Percentiles rank a stretch among this genome's conserved stretches.
These are phyloP conservation scores for Quercus gilva DNA, from an alignment of 306 rosid species.

Conservation along the genomic window DNA sequence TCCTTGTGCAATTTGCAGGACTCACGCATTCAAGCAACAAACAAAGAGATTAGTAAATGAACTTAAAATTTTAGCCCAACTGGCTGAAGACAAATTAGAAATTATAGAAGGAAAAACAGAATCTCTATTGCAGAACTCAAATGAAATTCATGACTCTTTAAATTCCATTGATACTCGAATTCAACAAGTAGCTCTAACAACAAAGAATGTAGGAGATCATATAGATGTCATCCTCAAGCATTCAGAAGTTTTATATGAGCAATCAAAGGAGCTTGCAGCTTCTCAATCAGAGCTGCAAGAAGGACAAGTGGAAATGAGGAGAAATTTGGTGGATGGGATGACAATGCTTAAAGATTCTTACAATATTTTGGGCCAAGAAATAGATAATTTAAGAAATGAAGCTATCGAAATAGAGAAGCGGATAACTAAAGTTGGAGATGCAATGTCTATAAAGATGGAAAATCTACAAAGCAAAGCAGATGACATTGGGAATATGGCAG, in stretches of 20 bases:
- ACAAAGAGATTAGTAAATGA: slow-evolving; percentile 83
- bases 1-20: slow-evolving; percentile 29
- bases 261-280: slow-evolving; percentile 48
- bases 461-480: slow-evolving; percentile 63
- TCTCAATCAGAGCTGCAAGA: slow-evolving; percentile 57
- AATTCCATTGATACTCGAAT: slow-evolving; percentile 40
- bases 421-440: slow-evolving; percentile 60
- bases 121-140: slow-evolving; percentile 43
- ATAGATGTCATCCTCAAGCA: slow-evolving; percentile 45
- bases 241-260: slow-evolving; percentile 60
- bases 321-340: slow-evolving; percentile 54
- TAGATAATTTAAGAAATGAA: slow-evolving; percentile 53
- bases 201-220: slow-evolving; percentile 50
- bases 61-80: slow-evolving; percentile 55
- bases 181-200: slow-evolving; percentile 45
- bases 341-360: slow-evolving; percentile 56
- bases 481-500: slow-evolving; percentile 68
- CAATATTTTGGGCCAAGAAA: slow-evolving; percentile 51
- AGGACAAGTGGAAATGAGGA: slow-evolving; percentile 64
- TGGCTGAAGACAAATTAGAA: slow-evolving; percentile 67
- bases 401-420: slow-evolving; percentile 55
- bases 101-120: slow-evolving; percentile 54
- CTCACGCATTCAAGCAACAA: slow-evolving; percentile 62
- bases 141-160: slow-evolving; percentile 46
- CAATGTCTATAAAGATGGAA: slow-evolving; percentile 56